These are phyloP conservation scores for Yarrowia osloensis DNA, from an alignment of 805 yeast genomes.

Conservation along the genomic window DNA sequence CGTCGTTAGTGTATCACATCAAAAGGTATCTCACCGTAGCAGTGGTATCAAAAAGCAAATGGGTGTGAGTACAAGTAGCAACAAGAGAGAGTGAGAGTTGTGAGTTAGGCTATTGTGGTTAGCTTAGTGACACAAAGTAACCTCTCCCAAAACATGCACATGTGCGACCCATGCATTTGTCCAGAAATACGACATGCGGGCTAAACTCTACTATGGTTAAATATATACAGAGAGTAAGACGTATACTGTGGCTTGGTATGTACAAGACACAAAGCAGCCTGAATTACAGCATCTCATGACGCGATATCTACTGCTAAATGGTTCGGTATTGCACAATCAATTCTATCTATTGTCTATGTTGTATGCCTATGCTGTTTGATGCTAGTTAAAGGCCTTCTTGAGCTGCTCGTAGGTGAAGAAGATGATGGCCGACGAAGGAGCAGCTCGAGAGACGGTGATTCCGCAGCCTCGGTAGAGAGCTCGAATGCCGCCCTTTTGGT, in stretches of 20 bases:
- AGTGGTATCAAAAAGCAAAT: slow-evolving; percentile 21
- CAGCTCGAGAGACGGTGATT: slow-evolving; percentile 75
- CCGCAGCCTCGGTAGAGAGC: slow-evolving; percentile 85
- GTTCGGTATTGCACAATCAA: too few relatives aligned
- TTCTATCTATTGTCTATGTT: slow-evolving; percentile 8
- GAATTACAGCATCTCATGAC: background rate
- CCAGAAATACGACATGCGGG: too few relatives aligned
- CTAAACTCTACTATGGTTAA: background rate
- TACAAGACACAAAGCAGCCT: background rate
- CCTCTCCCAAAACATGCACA: too few relatives aligned
- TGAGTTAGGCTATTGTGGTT: background rate
- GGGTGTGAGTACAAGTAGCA: background rate
- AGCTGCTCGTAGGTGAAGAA: slow-evolving; percentile 71
- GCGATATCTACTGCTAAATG: background rate
- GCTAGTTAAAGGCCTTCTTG: slow-evolving; percentile 29
- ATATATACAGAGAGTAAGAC: too few relatives aligned
- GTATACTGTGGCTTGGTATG: background rate
- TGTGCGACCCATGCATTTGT: too few relatives aligned
- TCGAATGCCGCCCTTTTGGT: slow-evolving; percentile 57
- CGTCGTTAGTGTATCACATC: background rate
- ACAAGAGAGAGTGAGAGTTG: background rate
- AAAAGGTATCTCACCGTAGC: slow-evolving; percentile 6
- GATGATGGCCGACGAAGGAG: slow-evolving; percentile 88
- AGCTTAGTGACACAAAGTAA: background rate
- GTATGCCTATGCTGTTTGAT: background rate